Conservation (phyloP, 2,329 filamentous ascomycete species). For the Fusarium hainanense region DNA sequence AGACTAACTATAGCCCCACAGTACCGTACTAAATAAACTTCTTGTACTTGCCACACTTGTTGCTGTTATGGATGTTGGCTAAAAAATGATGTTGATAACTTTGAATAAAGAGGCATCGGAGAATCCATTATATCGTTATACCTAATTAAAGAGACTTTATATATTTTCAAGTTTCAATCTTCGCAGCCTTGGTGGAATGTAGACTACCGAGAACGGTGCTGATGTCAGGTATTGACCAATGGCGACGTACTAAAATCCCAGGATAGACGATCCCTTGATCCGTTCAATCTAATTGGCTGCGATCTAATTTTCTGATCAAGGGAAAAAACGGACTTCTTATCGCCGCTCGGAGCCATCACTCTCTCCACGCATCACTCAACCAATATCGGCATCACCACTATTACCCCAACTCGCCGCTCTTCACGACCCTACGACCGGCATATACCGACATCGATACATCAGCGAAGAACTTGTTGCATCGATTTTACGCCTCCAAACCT, state of each 20-base stretch:
- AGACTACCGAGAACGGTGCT: slow-evolving; percentile 9
- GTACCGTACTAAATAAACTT: background rate
- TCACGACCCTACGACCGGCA: background rate
- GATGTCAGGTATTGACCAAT: slow-evolving; percentile 38
- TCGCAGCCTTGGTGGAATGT: background rate
- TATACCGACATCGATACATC: background rate
- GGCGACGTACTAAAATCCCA: background rate
- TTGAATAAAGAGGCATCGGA: background rate
- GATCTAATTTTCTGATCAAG: slow-evolving; percentile 19
- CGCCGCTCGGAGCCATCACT: slow-evolving; percentile 17
- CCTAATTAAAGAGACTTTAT: background rate
- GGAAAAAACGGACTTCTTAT: slow-evolving; percentile 41
- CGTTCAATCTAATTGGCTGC: slow-evolving; percentile 36
- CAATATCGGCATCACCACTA: slow-evolving; percentile 23
- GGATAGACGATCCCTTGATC: slow-evolving; percentile 8
- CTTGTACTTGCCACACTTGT: background rate
- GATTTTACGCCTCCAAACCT: background rate
- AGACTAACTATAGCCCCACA: background rate
- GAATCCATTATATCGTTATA: background rate
- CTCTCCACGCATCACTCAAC: slow-evolving; percentile 25
- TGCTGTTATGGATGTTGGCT: too few species aligned
- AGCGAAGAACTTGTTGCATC: background rate
- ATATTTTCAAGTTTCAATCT: background rate
- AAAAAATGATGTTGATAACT: background rate
- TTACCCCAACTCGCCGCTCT: background rate